Conservation (phyloP, 306 rosid species). For the Dryas drummondii region DNA sequence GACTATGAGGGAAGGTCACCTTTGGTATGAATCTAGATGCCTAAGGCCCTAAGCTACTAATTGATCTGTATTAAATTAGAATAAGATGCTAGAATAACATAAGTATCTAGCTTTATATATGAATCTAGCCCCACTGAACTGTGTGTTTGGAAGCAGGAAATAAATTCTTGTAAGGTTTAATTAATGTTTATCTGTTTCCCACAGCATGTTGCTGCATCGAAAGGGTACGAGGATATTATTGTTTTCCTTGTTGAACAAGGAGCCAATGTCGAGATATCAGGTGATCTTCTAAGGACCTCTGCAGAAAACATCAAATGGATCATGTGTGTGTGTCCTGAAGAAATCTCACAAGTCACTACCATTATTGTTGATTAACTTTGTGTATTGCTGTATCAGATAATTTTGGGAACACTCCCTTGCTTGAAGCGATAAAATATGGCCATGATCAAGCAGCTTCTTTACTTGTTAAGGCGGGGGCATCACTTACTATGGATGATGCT, state of each 20-base stretch:
- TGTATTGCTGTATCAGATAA: conserved; percentile 40
- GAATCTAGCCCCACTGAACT: neutral
- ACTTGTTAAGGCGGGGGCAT: conserved; percentile 53
- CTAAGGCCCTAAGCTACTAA: neutral
- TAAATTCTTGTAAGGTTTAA: neutral
- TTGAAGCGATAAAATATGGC: conserved; percentile 63
- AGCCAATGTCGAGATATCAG: conserved; percentile 39
- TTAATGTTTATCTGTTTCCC: conserved; percentile 2
- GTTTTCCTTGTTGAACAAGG: conserved; percentile 50
- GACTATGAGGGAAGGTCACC: conserved; percentile 73
- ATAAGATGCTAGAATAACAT: neutral
- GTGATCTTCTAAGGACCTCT: conserved; percentile 29
- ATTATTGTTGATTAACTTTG: conserved; percentile 9
- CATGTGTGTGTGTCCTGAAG: neutral
- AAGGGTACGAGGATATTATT: conserved; percentile 53
- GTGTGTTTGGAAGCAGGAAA: neutral
- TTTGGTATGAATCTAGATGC: conserved; percentile 43
- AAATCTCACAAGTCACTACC: neutral
- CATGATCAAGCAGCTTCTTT: conserved; percentile 50
- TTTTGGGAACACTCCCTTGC: conserved; percentile 63
- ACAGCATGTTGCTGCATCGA: conserved; percentile 59
- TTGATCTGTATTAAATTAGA: neutral
- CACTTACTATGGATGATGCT: conserved; percentile 45
- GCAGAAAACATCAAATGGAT: neutral
- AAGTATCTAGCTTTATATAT: neutral